Evolutionary conservation across 2,329 filamentous ascomycete species (phyloP).

Genomic region (Fusarium sp.): DNA sequence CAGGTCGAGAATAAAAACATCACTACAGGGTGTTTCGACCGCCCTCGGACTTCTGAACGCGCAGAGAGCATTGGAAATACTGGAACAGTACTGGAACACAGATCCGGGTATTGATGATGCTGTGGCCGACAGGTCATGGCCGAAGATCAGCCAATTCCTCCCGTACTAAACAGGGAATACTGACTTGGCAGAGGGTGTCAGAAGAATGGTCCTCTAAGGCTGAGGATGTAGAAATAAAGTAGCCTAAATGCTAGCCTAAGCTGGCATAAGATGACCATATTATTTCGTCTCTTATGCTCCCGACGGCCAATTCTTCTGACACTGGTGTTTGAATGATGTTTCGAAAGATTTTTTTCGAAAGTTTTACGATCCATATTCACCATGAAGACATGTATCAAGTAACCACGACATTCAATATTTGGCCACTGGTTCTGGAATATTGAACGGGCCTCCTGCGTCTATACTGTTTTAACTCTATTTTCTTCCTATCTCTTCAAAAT

Average conservation of each 20-base stretch:
- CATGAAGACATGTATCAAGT: not conserved
- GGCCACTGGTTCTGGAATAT: not conserved
- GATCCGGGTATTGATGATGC: constrained; percentile 25
- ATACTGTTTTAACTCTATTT: not conserved
- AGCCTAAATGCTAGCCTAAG: too few relatives aligned
- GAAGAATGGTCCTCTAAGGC: too few relatives aligned
- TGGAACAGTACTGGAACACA: constrained; percentile 23
- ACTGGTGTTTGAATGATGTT: too few relatives aligned
- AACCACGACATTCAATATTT: not conserved
- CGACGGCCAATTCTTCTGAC: too few relatives aligned
- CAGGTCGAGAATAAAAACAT: constrained; percentile 21
- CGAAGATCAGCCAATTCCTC: constrained; percentile 23
- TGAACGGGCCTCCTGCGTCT: not conserved
- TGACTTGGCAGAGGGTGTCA: too few relatives aligned
- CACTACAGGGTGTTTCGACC: constrained; percentile 26
- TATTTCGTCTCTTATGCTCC: too few relatives aligned
- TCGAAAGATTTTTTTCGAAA: too few relatives aligned
- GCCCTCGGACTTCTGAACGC: constrained; percentile 25
- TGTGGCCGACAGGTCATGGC: constrained; percentile 22
- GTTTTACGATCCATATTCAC: not conserved
- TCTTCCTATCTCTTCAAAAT: not conserved
- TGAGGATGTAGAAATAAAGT: too few relatives aligned
- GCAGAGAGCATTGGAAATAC: constrained; percentile 27
- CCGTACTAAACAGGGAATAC: constrained; percentile 12
- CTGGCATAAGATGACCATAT: too few relatives aligned